Evolutionary conservation across 306 rosid genomes (phyloP).

Genomic region (Fragaria ananassa): DNA sequence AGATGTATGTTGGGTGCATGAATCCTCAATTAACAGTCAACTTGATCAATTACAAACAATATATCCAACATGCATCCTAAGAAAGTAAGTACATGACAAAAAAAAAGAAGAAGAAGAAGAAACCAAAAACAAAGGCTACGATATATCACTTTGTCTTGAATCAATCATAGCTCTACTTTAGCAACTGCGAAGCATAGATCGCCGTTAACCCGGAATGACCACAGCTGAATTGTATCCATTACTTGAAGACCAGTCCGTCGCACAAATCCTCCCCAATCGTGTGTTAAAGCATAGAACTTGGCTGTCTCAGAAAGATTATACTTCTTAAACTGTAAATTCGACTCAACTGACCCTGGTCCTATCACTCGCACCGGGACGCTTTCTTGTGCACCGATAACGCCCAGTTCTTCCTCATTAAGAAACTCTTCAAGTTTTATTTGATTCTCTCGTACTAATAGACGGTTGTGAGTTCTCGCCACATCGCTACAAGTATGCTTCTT

Average conservation of each 20-base stretch:
- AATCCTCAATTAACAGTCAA: not conserved
- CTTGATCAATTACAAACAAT: not conserved
- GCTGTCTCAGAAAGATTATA: too few relatives aligned
- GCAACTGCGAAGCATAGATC: not conserved
- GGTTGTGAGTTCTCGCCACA: too few relatives aligned
- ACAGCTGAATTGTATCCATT: not conserved
- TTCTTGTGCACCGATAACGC: too few relatives aligned
- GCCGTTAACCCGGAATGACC: not conserved
- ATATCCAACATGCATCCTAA: not conserved
- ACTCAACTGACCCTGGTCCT: not conserved
- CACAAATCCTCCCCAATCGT: not conserved
- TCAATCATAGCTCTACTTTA: not conserved
- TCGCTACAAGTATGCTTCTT: too few relatives aligned
- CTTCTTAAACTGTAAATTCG: not conserved
- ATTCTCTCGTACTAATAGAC: too few relatives aligned
- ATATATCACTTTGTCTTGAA: not conserved
- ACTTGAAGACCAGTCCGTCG: not conserved
- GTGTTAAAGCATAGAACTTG: too few relatives aligned
- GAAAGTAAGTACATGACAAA: too few relatives aligned
- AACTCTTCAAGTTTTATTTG: too few relatives aligned
- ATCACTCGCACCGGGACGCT: too few relatives aligned
- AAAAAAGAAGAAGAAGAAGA: too few relatives aligned
- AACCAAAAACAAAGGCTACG: not conserved
- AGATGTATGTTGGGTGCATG: too few relatives aligned
- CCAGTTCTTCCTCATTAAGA: too few relatives aligned